Base-by-base conservation (phyloP, 2,329 filamentous ascomycete species). In the Aspergillus puulaauensis region DNA sequence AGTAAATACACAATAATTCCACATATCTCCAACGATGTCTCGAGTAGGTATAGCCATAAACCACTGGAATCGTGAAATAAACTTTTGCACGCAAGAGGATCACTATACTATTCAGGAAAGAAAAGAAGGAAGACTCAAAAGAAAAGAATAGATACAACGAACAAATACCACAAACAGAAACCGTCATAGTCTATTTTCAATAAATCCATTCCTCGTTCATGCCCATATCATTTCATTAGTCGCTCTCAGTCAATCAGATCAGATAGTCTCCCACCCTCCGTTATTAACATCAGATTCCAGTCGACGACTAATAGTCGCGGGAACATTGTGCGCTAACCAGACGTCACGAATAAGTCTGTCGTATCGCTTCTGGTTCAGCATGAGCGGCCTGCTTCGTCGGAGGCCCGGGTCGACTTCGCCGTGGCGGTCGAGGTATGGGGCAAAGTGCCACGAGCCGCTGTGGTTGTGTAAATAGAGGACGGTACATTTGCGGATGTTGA, bases 281-380 rank as follows among this genome's bases (percentile, higher is more conserved):
- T 91, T 97, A 71, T 99, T 99, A 45, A 97, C 91, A 73, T 99
- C 95, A 14, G 91, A 89, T 79, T 99, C 95, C 64, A 99, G 76
- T 75, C 91, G 93, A 64, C 95, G 83, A 63, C 90, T 90, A 71
- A 99, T 96, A 47, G 91, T 87, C 64, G 90, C 96, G 37, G 93
- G 93, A 27, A 99, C 86, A 4, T 90, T 88, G 67, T 97, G 92
- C 50, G 87, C 85, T 59, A 98, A 80, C 88, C 96, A 97, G 44
- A 93, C 86, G 65, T 88, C 90, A 51, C 95, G 83, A 57, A 97
- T 82, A 74, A 97, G 83, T 37, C 88, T 86, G 75, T 99, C 95
- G 74, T 98, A 99, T 64, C 95, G 83, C 75, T 90, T 93, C 78
- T 97, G 93, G 71, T 96, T 96, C 57, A 99, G 79, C 73, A 92